Evolutionary conservation across 169 alveolate species (phyloP).

Genomic region (Babesia ovis): DNA sequence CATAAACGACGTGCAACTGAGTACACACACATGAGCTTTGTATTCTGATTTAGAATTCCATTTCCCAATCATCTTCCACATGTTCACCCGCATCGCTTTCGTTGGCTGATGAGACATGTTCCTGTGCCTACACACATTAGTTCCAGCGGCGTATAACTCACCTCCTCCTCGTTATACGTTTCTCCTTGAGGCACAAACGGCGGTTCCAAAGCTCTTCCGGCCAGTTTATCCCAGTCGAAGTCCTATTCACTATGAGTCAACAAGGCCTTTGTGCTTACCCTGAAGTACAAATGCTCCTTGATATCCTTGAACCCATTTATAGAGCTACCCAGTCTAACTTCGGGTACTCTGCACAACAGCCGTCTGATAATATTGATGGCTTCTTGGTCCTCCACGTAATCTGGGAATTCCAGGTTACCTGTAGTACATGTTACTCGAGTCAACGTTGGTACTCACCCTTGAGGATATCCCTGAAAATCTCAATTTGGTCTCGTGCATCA

Average conservation of each 20-base stretch:
- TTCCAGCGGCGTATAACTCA: neutral
- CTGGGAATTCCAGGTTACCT: constrained; percentile 72
- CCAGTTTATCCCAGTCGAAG: constrained; percentile 87
- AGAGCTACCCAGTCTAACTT: constrained; percentile 89
- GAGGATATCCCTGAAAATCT: constrained; percentile 90
- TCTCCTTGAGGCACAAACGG: constrained; percentile 84
- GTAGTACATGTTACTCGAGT: neutral
- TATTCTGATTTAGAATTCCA: constrained; percentile 58
- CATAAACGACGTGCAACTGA: neutral
- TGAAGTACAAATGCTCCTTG: constrained; percentile 80
- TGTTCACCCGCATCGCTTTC: constrained; percentile 23
- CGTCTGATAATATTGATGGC: constrained; percentile 86
- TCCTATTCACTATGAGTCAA: constrained; percentile 24
- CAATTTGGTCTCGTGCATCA: constrained; percentile 94
- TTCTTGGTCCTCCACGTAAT: constrained; percentile 82
- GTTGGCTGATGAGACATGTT: constrained; percentile 28
- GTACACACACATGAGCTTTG: constrained; percentile 20
- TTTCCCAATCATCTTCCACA: constrained; percentile 66
- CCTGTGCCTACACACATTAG: constrained; percentile 44
- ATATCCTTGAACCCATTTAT: constrained; percentile 88
- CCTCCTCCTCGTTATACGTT: constrained; percentile 75
- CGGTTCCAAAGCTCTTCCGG: constrained; percentile 84
- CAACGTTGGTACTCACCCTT: constrained; percentile 72
- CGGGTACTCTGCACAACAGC: constrained; percentile 88
- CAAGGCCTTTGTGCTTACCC: constrained; percentile 14